Evolutionary conservation across 2,329 filamentous ascomycete species (phyloP).

Genomic region (Penicillium sp.): DNA sequence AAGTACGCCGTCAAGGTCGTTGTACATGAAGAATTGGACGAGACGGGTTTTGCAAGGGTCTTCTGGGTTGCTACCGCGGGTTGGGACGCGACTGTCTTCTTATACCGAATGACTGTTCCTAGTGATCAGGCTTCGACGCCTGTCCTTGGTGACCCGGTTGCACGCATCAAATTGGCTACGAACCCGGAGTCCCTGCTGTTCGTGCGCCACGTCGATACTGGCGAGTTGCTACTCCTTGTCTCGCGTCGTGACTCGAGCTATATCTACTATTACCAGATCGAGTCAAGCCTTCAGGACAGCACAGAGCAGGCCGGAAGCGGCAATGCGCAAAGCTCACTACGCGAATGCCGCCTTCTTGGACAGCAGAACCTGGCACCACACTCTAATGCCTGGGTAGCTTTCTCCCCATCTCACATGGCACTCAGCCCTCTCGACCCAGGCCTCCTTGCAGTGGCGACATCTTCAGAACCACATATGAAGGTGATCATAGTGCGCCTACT

Average conservation of each 20-base stretch:
- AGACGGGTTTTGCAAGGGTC: slow-evolving; percentile 17
- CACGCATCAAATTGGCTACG: slow-evolving; percentile 46
- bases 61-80: slow-evolving; percentile 63
- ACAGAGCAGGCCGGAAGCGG: neutral
- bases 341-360: slow-evolving; percentile 54
- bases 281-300: slow-evolving; percentile 7
- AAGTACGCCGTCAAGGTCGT: slow-evolving; percentile 65
- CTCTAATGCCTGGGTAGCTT: slow-evolving; percentile 68
- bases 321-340: neutral
- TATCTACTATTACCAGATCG: slow-evolving; percentile 60
- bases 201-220: slow-evolving; percentile 55
- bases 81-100: slow-evolving; percentile 63
- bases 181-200: slow-evolving; percentile 66
- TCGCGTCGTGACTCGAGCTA: slow-evolving; percentile 65
- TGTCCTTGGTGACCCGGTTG: slow-evolving; percentile 36
- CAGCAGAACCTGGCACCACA: slow-evolving; percentile 67
- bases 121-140: slow-evolving; percentile 16
- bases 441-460: slow-evolving; percentile 65
- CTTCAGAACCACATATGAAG: slow-evolving; percentile 67
- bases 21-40: slow-evolving; percentile 42
- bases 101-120: slow-evolving; percentile 52
- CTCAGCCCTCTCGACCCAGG: slow-evolving; percentile 61
- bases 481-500: slow-evolving; percentile 64
- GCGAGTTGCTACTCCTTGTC: slow-evolving; percentile 57
- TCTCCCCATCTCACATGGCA: slow-evolving; percentile 64